Percentiles rank a stretch among this genome's conserved stretches.
These are phyloP conservation scores for Cyberlindnera suaveolens DNA, from an alignment of 805 yeast species.

Conservation along the genomic window DNA sequence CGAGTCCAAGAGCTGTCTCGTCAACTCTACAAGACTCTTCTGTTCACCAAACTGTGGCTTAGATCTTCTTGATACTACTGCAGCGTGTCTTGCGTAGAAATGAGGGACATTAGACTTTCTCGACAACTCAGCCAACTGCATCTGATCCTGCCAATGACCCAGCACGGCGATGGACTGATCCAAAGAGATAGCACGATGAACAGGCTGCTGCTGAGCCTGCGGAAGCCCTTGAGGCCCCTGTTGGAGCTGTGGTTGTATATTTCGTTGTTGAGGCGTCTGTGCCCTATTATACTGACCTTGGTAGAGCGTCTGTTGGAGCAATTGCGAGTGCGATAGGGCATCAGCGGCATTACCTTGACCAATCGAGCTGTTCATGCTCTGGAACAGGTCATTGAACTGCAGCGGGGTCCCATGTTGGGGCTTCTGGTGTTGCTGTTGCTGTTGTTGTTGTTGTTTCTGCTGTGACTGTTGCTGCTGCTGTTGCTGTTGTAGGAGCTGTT, in stretches of 20 bases:
- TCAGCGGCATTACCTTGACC: conserved; percentile 12
- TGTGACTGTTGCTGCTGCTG: conserved; percentile 16
- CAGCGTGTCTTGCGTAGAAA: conserved; percentile 79
- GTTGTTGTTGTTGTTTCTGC: conserved; percentile 13
- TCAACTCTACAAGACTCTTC: conserved; percentile 30
- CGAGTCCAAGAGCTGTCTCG: conserved; percentile 29
- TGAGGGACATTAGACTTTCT: conserved; percentile 67
- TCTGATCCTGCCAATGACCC: conserved; percentile 73
- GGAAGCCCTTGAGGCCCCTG: conserved; percentile 23
- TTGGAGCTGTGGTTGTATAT: conserved; percentile 23
- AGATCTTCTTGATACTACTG: conserved; percentile 48
- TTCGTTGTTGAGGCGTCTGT: conserved; percentile 26
- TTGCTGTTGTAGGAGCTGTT: conserved; percentile 22
- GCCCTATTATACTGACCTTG: conserved; percentile 32
- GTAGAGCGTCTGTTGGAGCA: conserved; percentile 34
- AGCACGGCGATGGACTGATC: conserved; percentile 33
- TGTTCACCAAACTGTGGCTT: conserved; percentile 16
- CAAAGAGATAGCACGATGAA: conserved; percentile 21
- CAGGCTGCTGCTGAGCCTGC: conserved; percentile 22
- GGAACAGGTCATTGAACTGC: conserved; percentile 21
- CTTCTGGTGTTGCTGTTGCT: conserved; percentile 16
- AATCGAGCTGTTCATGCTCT: conserved; percentile 13
- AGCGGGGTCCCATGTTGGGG: conserved; percentile 14
- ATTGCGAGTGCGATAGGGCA: conserved; percentile 27
- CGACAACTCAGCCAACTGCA: conserved; percentile 64